phyloP scores from a whole-genome alignment of 805 yeast species.

The Starmera pachycereana region DNA sequence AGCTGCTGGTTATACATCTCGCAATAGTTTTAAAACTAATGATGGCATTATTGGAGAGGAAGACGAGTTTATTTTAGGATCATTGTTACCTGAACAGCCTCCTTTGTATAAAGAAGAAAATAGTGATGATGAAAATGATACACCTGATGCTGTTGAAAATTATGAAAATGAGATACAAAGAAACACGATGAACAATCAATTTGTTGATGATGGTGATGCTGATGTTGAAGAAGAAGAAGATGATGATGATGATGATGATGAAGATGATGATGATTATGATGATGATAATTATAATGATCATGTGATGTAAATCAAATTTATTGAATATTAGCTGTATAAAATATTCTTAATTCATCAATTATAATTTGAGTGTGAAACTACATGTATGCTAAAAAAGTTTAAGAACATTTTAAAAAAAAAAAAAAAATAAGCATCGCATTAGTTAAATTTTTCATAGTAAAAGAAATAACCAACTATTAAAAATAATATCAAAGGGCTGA shows the following conservation, averaged over 20 bases:
- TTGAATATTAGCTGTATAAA: no score
- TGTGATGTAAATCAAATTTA: not conserved
- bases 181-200: not conserved
- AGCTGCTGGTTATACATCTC: constrained; percentile 18
- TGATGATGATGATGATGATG: not conserved
- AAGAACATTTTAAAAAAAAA: no score
- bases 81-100: constrained; percentile 25
- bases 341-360: no score
- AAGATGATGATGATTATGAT: not conserved
- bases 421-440: no score
- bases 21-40: constrained; percentile 16
- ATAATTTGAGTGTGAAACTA: no score
- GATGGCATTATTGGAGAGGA: constrained; percentile 23
- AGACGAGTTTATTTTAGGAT: no score
- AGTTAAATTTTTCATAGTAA: no score
- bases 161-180: not conserved
- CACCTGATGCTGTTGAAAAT: not conserved
- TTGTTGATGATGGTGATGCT: not conserved
- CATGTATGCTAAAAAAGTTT: no score
- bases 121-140: constrained; percentile 4
- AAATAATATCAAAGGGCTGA: no score
- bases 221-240: not conserved
- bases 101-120: constrained; percentile 22
- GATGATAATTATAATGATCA: not conserved
- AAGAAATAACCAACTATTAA: no score